These are phyloP conservation scores for Tylopilus sp. DNA, from an alignment of 1,284 basidiomycete species.

Conservation along the genomic window DNA sequence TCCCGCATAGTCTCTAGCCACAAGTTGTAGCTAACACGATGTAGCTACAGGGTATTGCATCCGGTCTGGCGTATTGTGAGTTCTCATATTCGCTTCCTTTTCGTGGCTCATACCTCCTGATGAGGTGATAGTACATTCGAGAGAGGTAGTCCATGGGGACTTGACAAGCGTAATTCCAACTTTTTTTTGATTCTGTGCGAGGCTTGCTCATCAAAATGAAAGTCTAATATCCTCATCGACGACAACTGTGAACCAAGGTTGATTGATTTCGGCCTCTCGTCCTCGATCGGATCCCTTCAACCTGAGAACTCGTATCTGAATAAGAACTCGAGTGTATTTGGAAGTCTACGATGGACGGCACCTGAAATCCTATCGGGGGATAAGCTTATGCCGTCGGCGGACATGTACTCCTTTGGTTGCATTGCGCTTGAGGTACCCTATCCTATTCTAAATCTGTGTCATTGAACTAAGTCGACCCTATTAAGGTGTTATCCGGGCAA, in stretches of 20 bases:
- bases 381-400: conserved; percentile 1
- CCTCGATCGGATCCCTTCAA: conserved; percentile 8
- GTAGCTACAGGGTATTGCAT: neutral
- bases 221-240: conserved; percentile 10
- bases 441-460: too few relatives aligned
- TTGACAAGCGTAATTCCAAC: conserved; percentile 5
- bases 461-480: too few relatives aligned
- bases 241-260: conserved; percentile 2
- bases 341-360: conserved; percentile 10
- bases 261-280: conserved; percentile 15
- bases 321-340: conserved; percentile 2
- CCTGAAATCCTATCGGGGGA: conserved; percentile 4
- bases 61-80: conserved; percentile 5
- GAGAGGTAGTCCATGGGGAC: conserved; percentile 6
- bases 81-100: neutral
- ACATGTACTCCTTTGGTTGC: conserved; percentile 12
- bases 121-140: conserved; percentile 4
- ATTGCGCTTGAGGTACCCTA: conserved; percentile 11
- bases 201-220: neutral
- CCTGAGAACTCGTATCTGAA: conserved; percentile 1
- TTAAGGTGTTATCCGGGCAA: conserved; percentile 7
- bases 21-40: neutral
- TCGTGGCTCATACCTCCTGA: neutral
- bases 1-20: too few relatives aligned
- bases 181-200: neutral